Base-by-base conservation (phyloP, 2,329 filamentous ascomycete species). In the Pseudopithomyces chartarum region DNA sequence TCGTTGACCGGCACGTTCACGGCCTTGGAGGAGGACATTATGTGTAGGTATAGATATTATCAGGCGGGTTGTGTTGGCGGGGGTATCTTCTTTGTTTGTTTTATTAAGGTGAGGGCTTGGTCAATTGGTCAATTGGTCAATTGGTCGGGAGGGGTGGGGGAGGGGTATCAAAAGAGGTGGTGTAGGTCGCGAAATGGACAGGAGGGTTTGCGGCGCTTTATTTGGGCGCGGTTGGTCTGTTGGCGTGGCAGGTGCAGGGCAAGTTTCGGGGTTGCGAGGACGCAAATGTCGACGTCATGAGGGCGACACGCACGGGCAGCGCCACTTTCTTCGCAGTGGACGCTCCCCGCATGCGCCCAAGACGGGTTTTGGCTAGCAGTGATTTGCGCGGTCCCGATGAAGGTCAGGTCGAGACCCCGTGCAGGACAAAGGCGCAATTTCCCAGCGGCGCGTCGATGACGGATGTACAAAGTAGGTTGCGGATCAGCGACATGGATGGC, bases 1-100 rank as follows among this genome's bases (percentile, higher is more conserved):
- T 84, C 70, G 76, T 95, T 84, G 60, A 86, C 88, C 32, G 91
- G 91, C 67, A 84, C 85, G 77, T 95, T 93, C 71, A 94, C 89
- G 55, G 71, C 61, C 36, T 65, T 62, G 2, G 48, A 54, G 15
- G 51, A 44, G 6, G 56, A 26, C 56, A 58, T 58, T 43, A n/a
- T 53, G 56, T 29, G 26, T 29, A 8, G 26, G 26, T 29, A 8
- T 4, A 5, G 26, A 8, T 49, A 40, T 19, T 48, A 48, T 48
- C 40, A 45, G n/a, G n/a, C n/a, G n/a, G n/a, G n/a, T n/a, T n/a
- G n/a, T n/a, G n/a, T n/a, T n/a, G n/a, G n/a, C n/a, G n/a, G n/a
- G n/a, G n/a, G n/a, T n/a, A n/a, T n/a, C n/a, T n/a, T n/a, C n/a
- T n/a, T n/a, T n/a, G n/a, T n/a, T n/a, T n/a, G n/a, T n/a, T n/a